phyloP scores from a whole-genome alignment of 352 stramenopile species.

The Plasmopara muralis region DNA sequence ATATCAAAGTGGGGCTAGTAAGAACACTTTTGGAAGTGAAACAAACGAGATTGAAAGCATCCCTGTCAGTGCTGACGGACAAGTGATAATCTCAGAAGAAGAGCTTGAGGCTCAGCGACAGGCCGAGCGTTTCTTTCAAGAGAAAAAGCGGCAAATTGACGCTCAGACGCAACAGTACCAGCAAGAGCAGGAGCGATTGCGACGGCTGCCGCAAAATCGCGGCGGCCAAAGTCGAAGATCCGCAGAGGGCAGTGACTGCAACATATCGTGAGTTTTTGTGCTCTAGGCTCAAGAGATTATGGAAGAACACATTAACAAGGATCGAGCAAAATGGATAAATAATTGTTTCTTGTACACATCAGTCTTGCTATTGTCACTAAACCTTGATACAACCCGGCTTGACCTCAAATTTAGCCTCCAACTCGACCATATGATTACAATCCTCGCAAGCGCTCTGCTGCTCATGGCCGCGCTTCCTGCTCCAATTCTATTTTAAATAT shows the following conservation, averaged over 20 bases:
- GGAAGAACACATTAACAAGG: neutral
- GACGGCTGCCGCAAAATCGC: slow-evolving; percentile 23
- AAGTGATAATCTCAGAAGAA: slow-evolving; percentile 54
- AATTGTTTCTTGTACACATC: slow-evolving; percentile 14
- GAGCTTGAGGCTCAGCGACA: slow-evolving; percentile 66
- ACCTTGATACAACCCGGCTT: slow-evolving; percentile 51
- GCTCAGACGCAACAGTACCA: slow-evolving; percentile 33
- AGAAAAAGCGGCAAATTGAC: slow-evolving; percentile 52
- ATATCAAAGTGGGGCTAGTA: slow-evolving; percentile 1
- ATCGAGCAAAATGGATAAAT: slow-evolving; percentile 20
- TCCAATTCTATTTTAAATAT: slow-evolving; percentile 22
- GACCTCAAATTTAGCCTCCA: slow-evolving; percentile 5
- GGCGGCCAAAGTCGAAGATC: slow-evolving; percentile 11
- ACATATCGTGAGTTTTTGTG: slow-evolving; percentile 29
- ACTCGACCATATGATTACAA: slow-evolving; percentile 51
- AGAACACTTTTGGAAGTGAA: neutral
- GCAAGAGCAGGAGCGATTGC: slow-evolving; percentile 24
- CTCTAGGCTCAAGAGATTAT: neutral
- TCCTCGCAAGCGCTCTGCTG: slow-evolving; percentile 28
- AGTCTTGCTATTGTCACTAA: slow-evolving; percentile 11
- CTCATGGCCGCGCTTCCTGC: slow-evolving; percentile 6
- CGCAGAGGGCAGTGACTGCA: slow-evolving; percentile 34
- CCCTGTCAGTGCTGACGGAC: slow-evolving; percentile 33
- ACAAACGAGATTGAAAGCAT: slow-evolving; percentile 37
- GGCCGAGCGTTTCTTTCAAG: slow-evolving; percentile 64